Conservation (phyloP, 805 yeast genomes). For the Saccharomycopsis babjevae region DNA sequence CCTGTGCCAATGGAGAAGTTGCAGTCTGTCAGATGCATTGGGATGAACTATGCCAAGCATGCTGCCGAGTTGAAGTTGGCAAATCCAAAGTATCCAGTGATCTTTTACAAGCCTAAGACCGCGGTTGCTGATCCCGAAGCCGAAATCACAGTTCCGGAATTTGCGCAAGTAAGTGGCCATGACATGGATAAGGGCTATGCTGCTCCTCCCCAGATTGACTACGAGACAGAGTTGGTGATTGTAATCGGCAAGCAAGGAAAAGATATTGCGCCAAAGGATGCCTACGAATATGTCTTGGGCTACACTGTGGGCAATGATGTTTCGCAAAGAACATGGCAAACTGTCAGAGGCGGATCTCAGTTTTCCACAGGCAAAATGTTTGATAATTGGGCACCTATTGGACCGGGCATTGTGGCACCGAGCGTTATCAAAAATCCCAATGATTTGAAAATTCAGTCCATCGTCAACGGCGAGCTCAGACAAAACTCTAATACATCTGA, state of each 20-base stretch:
- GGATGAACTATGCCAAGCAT: conserved; percentile 40
- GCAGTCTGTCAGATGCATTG: conserved; percentile 36
- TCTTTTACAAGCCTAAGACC: conserved; percentile 41
- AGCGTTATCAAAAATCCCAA: conserved; percentile 27
- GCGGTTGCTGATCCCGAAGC: conserved; percentile 35
- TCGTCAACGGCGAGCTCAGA: conserved; percentile 37
- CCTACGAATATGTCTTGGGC: conserved; percentile 39
- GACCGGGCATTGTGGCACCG: conserved; percentile 40
- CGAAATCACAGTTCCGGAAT: conserved; percentile 33
- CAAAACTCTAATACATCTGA: conserved; percentile 39
- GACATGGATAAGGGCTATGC: conserved; percentile 1
- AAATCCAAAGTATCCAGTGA: conserved; percentile 38
- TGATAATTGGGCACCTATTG: conserved; percentile 49
- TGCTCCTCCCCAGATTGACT: conserved; percentile 32
- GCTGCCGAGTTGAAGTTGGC: conserved; percentile 31
- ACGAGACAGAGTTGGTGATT: conserved; percentile 44
- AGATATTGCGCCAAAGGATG: conserved; percentile 34
- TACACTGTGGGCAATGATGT: conserved; percentile 47
- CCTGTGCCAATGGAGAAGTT: conserved; percentile 32
- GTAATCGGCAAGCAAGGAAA: conserved; percentile 42
- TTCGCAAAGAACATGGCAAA: conserved; percentile 49
- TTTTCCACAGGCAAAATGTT: conserved; percentile 43
- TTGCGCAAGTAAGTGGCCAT: conserved; percentile 24
- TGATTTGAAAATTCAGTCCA: conserved; percentile 29
- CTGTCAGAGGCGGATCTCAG: conserved; percentile 42